Conservation (phyloP, 441 rosid genomes). For the Erodium texanum region DNA sequence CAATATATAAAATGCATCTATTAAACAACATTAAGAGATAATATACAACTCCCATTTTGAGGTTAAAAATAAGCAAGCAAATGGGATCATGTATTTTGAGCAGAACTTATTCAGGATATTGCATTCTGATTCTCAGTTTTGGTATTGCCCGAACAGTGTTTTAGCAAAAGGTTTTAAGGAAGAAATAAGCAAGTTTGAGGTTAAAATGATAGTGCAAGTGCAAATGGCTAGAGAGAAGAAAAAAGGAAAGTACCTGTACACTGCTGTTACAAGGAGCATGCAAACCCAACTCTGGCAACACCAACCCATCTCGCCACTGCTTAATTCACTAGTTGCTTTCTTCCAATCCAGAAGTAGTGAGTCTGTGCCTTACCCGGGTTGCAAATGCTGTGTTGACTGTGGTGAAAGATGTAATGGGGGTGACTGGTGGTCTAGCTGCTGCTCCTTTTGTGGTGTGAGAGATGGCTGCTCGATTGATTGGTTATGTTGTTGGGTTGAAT, state of each 20-base stretch:
- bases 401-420: constrained; percentile 36
- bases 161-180: too few species aligned
- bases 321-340: not conserved
- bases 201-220: not conserved
- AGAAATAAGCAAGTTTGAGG: not conserved
- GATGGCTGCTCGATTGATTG: constrained; percentile 32
- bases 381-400: constrained; percentile 38
- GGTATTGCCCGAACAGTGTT: too few species aligned
- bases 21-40: too few species aligned
- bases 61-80: too few species aligned
- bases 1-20: too few species aligned
- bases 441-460: not conserved
- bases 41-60: too few species aligned
- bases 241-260: not conserved
- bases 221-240: not conserved
- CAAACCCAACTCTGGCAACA: not conserved
- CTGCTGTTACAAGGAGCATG: not conserved
- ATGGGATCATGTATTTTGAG: too few species aligned
- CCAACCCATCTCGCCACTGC: not conserved
- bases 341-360: not conserved
- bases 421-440: constrained; percentile 46
- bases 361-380: constrained; percentile 40
- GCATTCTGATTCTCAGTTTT: too few species aligned
- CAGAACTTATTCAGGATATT: too few species aligned
- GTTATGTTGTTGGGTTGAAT: not conserved